Evolutionary conservation across 1,139 yeast species (phyloP).

Genomic region (Pichia sp.): DNA sequence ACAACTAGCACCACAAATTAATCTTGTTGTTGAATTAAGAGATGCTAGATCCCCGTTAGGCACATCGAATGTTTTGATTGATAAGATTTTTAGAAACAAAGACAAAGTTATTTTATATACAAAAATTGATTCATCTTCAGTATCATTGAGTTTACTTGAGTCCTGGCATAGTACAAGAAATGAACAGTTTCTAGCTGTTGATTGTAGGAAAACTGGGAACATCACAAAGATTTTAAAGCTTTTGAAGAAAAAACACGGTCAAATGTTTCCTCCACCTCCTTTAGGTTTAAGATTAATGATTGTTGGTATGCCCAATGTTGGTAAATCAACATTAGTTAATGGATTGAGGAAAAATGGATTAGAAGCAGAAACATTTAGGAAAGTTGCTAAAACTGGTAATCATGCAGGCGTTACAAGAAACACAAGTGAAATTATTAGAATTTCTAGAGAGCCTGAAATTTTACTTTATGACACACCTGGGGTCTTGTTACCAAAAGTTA

Average conservation of each 20-base stretch:
- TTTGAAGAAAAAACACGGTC: slow-evolving; percentile 39
- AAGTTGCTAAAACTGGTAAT: slow-evolving; percentile 82
- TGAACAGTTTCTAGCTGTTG: slow-evolving; percentile 50
- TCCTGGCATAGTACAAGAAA: slow-evolving; percentile 46
- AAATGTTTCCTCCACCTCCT: slow-evolving; percentile 66
- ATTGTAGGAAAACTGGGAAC: slow-evolving; percentile 50
- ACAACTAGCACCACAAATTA: slow-evolving; percentile 71
- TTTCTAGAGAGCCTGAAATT: slow-evolving; percentile 58
- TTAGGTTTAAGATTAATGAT: slow-evolving; percentile 71
- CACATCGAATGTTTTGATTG: slow-evolving; percentile 76
- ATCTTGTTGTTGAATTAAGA: slow-evolving; percentile 73
- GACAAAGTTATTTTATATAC: slow-evolving; percentile 60
- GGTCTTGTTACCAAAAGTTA: slow-evolving; percentile 72
- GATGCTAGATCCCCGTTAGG: slow-evolving; percentile 88
- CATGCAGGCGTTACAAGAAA: slow-evolving; percentile 87
- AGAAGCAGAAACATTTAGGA: slow-evolving; percentile 22
- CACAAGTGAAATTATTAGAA: slow-evolving; percentile 69
- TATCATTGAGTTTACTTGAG: slow-evolving; percentile 31
- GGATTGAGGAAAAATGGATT: slow-evolving; percentile 57
- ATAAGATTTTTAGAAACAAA: slow-evolving; percentile 54
- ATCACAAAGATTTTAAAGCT: slow-evolving; percentile 44
- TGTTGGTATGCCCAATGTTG: slow-evolving; percentile 97
- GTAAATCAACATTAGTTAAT: slow-evolving; percentile 82
- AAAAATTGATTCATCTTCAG: slow-evolving; percentile 46
- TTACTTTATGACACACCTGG: slow-evolving; percentile 90